These are phyloP conservation scores for Phytophthora cryptogea DNA, from an alignment of 352 stramenopile species.

Conservation along the genomic window DNA sequence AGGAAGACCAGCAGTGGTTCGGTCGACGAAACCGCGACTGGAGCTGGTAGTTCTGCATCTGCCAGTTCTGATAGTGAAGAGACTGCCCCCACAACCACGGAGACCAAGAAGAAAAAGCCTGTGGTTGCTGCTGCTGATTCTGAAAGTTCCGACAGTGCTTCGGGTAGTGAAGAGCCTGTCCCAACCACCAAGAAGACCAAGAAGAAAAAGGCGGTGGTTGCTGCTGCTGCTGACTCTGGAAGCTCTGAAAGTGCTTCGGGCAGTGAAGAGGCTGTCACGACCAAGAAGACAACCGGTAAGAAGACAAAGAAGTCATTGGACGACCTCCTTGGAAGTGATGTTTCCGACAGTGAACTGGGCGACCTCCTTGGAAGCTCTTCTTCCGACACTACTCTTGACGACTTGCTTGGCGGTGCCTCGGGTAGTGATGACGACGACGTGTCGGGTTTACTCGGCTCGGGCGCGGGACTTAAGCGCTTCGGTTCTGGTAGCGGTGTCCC, in stretches of 20 bases:
- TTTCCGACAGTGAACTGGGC: neutral
- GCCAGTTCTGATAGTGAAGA: neutral
- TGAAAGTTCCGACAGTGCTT: neutral
- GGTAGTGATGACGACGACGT: conserved; percentile 3
- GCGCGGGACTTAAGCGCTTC: neutral
- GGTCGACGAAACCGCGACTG: conserved; percentile 1
- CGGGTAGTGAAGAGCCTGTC: neutral
- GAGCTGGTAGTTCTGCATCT: conserved; percentile 5
- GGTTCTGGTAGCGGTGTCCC: conserved; percentile 9
- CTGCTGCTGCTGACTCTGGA: conserved; percentile 1
- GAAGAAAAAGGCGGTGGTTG: conserved; percentile 2
- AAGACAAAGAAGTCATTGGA: neutral
- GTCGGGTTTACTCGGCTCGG: neutral
- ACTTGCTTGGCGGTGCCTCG: conserved; percentile 13
- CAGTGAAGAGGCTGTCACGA: neutral
- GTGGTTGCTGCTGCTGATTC: neutral
- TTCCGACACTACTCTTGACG: conserved; percentile 2
- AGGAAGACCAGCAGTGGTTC: neutral
- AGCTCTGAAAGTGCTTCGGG: conserved; percentile 1
- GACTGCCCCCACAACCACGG: neutral
- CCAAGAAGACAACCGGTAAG: too few relatives aligned
- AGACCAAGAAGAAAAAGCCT: conserved; percentile 15
- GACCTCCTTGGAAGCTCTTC: conserved; percentile 16
- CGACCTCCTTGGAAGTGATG: conserved; percentile 9
- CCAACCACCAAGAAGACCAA: conserved; percentile 1